A percentile compares a stretch with the other conserved stretches of the same genome.
phyloP scores from a whole-genome alignment of 1,284 basidiomycete genomes.

The Microbotryum saponariae region DNA sequence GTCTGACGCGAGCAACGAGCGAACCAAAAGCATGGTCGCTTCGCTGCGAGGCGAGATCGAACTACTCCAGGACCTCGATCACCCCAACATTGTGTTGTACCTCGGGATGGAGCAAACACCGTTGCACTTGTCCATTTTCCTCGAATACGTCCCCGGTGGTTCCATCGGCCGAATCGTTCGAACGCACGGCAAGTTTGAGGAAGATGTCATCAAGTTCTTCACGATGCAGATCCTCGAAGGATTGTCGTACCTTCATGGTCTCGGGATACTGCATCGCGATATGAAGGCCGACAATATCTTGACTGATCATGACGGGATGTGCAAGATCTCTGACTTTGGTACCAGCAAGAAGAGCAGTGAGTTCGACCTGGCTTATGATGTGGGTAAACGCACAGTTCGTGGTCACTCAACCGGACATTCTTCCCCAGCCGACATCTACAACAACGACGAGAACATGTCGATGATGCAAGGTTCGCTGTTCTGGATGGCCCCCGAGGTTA shows the following conservation, averaged over 20 bases:
- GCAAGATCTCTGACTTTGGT: conserved; percentile 98
- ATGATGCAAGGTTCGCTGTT: conserved; percentile 90
- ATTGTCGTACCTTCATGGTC: conserved; percentile 84
- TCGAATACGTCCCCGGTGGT: conserved; percentile 97
- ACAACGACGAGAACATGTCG: conserved; percentile 60
- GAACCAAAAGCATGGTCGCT: conserved; percentile 78
- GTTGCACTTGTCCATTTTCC: conserved; percentile 89
- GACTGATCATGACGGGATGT: conserved; percentile 82
- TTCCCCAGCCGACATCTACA: conserved; percentile 64
- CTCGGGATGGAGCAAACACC: conserved; percentile 90
- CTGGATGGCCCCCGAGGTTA: conserved; percentile 98
- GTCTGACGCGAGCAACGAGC: conserved; percentile 77
- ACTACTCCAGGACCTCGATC: conserved; percentile 90
- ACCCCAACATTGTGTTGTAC: conserved; percentile 95
- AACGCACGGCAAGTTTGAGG: conserved; percentile 79
- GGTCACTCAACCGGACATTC: neutral
- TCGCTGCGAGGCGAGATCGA: conserved; percentile 91
- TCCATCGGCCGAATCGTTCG: conserved; percentile 87
- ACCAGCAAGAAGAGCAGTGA: conserved; percentile 73
- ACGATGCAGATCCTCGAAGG: conserved; percentile 86
- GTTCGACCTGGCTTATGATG: conserved; percentile 23
- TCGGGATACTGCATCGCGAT: conserved; percentile 91
- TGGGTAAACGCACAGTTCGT: neutral
- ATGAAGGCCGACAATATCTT: conserved; percentile 98
- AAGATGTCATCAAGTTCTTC: conserved; percentile 86